Base-by-base conservation (phyloP, 805 yeast genomes). In the Ascoidea rubescens region DNA sequence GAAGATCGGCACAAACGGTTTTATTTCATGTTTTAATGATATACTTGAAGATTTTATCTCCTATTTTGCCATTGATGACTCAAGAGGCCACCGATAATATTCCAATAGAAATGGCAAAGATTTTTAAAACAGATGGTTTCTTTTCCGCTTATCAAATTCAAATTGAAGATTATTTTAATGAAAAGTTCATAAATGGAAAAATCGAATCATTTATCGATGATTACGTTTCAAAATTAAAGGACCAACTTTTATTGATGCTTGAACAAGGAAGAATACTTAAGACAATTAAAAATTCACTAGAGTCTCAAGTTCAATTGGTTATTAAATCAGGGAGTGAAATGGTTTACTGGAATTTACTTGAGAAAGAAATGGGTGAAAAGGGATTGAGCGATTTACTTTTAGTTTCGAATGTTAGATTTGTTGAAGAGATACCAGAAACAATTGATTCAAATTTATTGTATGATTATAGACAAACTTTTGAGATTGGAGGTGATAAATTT, bases 61-160 rank as follows among this genome's bases (percentile, higher is more conserved):
- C 99, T 1, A 78, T 93, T 1, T 67, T 84, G 45, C 99, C 99
- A 1, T 63, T 87, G 3, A 69, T 90, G 53, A 74, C 91, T 0
- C 98, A 93, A 66, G 97, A 93, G 61, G 88, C 79, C 0, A 90
- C 96, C 96, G 77, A 78, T 45, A 71, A 72, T 53, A 60, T 77
- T 4, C 81, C 78, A 21, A 21, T 21, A 8, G 31, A 14, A 5
- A 28, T 8, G 8, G 31, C 44, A 16, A 47, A 47, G 42, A 5
- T 8, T 10, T 21, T 21, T 2, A 43, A 43, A 14, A 30, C 43
- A 30, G 42, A 49, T 37, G 33, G 31, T 5, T 21, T 12, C 17
- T n/a, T 30, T 46, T n/a, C 46, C 6, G 49, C 63, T 2, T 45
- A 49, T 5, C 64, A 59, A 55, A 47, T 66, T 63, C 12, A 74